phyloP scores from a whole-genome alignment of 1,284 basidiomycete species.

The Abortiporus biennis region DNA sequence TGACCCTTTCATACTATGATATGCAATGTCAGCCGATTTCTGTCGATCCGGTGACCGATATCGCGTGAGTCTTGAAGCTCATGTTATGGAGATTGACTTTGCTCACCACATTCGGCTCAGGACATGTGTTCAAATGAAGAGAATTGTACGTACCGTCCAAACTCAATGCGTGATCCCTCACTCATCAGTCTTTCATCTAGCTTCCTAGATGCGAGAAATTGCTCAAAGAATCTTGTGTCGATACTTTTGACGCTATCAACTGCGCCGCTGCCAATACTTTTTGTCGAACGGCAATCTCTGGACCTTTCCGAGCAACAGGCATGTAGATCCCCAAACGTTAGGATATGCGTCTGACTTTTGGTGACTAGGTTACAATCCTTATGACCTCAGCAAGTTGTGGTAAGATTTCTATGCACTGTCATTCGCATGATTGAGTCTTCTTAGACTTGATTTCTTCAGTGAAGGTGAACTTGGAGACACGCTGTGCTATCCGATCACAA shows the following conservation, averaged over 20 bases:
- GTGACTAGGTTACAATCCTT: slow-evolving; percentile 18
- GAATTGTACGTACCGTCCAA: slow-evolving; percentile 7
- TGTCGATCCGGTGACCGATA: slow-evolving; percentile 9
- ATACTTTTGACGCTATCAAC: slow-evolving; percentile 31
- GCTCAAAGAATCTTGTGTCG: slow-evolving; percentile 22
- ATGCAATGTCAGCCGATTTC: slow-evolving; percentile 12
- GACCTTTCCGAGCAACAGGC: slow-evolving; percentile 12
- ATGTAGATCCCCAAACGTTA: not conserved
- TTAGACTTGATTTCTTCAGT: slow-evolving; percentile 4
- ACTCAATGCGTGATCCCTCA: too few relatives aligned
- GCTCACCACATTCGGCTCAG: slow-evolving; percentile 3
- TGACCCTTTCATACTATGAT: slow-evolving; percentile 13
- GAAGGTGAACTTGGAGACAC: slow-evolving; percentile 11
- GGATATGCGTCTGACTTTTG: not conserved
- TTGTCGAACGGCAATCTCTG: slow-evolving; percentile 22
- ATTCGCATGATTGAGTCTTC: not conserved
- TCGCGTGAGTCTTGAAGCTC: slow-evolving; percentile 5
- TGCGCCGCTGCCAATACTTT: slow-evolving; percentile 34
- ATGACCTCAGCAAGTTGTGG: slow-evolving; percentile 22
- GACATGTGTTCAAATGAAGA: slow-evolving; percentile 12
- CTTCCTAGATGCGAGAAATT: slow-evolving; percentile 24
- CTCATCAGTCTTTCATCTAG: slow-evolving; percentile 10
- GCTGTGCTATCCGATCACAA: slow-evolving; percentile 23
- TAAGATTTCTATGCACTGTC: slow-evolving; percentile 9
- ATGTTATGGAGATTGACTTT: not conserved